Conservation (phyloP, 441 rosid species). For the Erodium chrysanthum region DNA sequence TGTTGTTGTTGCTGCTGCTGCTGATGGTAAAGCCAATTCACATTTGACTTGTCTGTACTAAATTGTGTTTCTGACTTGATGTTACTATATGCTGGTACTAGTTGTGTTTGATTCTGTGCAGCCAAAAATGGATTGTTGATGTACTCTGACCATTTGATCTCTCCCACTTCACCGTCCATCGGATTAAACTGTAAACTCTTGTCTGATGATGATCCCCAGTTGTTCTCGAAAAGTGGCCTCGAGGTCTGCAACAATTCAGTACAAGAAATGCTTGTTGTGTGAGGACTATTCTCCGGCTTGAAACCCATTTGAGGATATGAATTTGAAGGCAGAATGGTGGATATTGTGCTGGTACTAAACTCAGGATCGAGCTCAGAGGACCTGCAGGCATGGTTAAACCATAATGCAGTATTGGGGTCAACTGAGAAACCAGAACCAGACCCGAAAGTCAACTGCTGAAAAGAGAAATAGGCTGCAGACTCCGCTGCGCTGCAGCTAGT, state of each 20-base stretch:
- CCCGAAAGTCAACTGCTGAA: constrained; percentile 41
- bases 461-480: constrained; percentile 32
- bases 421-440: constrained; percentile 19
- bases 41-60: constrained; percentile 27
- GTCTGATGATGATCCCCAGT: constrained; percentile 28
- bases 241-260: constrained; percentile 22
- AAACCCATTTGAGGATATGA: background rate
- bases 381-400: constrained; percentile 21
- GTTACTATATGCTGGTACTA: constrained; percentile 30
- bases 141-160: constrained; percentile 59
- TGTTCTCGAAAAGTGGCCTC: background rate
- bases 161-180: constrained; percentile 25
- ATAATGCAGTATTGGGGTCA: constrained; percentile 24
- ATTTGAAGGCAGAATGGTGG: background rate
- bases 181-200: background rate
- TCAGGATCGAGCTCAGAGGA: constrained; percentile 11
- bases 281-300: background rate
- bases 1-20: background rate
- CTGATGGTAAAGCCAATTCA: background rate
- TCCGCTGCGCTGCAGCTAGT: constrained; percentile 31
- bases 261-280: constrained; percentile 3
- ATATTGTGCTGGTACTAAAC: background rate
- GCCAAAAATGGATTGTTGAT: constrained; percentile 37
- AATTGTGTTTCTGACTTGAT: constrained; percentile 37
- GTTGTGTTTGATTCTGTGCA: constrained; percentile 30